Base-by-base conservation (phyloP, 345 rosid species). In the Citrus hindsii region DNA sequence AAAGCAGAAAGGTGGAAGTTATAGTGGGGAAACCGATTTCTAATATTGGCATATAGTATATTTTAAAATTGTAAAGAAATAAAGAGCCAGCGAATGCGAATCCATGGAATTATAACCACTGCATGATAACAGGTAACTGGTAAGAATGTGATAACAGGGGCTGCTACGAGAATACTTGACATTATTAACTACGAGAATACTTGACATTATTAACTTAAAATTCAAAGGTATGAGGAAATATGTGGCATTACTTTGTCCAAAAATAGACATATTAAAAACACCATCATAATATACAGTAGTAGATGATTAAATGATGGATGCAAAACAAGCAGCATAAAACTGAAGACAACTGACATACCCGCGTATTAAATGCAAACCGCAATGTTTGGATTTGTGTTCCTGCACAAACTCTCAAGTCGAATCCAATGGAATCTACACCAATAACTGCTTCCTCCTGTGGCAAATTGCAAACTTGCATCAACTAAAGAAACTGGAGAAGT, bases 301-400 rank as follows among this genome's bases (percentile, higher is more conserved):
- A 25, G 27, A 33, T 42, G 28, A 74, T 30, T 46, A 62, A 64
- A 32, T 10, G 42, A 63, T 33, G 35, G 25, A 42, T n/a, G 9
- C 28, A 56, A 68, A 67, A 6, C 37, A 19, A 37, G 56, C 35
- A n/a, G 18, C 37, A 53, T 6, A 12, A 60, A 48, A 75, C 24
- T 25, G 3, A 77, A 46, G 46, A 67, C 28, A 74, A 60, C 40
- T 9, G 22, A 38, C 83, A 68, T 92, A 96, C 99, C 95, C 86
- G 86, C 75, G 89, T 67, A 61, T 75, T 83, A 81, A 95, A 95
- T 76, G 91, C 79, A 83, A 91, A 90, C 70, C 99, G 91, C 83
- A 95, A 79, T 24, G 98, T 90, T 73, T 92, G 91, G 71, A 96
- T 84, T 81, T 92, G 91, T 5, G 94, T 88, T 84, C 93, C 99